Evolutionary conservation across 2,329 filamentous ascomycete genomes (phyloP).

Genomic region (Pseudogymnoascus sp.): DNA sequence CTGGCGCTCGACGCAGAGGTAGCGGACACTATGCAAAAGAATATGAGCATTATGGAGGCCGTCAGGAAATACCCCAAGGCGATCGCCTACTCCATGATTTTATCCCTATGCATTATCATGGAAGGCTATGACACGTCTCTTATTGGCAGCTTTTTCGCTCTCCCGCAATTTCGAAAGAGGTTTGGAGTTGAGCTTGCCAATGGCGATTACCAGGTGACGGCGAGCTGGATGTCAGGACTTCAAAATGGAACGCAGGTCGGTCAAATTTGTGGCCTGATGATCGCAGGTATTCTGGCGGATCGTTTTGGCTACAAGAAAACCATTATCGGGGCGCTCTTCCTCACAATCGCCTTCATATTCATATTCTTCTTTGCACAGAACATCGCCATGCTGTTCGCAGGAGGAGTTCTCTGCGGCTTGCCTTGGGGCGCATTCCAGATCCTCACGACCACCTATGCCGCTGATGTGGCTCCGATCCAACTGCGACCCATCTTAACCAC

Average conservation of each 20-base stretch:
- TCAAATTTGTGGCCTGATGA: slow-evolving; percentile 34
- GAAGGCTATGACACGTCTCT: slow-evolving; percentile 18
- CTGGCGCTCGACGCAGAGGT: neutral
- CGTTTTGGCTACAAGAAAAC: slow-evolving; percentile 34
- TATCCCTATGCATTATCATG: slow-evolving; percentile 18
- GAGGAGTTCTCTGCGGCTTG: slow-evolving; percentile 38
- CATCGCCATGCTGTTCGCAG: slow-evolving; percentile 38
- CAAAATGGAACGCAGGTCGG: slow-evolving; percentile 34
- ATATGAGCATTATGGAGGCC: slow-evolving; percentile 45
- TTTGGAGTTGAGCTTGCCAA: slow-evolving; percentile 23
- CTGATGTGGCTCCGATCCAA: slow-evolving; percentile 3
- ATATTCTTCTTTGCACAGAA: slow-evolving; percentile 42
- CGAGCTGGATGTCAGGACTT: slow-evolving; percentile 37
- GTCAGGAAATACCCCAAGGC: slow-evolving; percentile 62
- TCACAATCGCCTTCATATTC: slow-evolving; percentile 37
- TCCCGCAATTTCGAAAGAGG: slow-evolving; percentile 20
- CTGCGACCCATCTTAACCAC: slow-evolving; percentile 6
- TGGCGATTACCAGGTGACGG: slow-evolving; percentile 32
- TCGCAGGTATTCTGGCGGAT: slow-evolving; percentile 34
- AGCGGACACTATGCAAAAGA: neutral
- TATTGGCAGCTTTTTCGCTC: slow-evolving; percentile 16
- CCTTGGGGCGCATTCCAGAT: slow-evolving; percentile 45
- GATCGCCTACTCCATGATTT: slow-evolving; percentile 15
- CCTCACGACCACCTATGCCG: slow-evolving; percentile 24
- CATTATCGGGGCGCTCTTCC: slow-evolving; percentile 28